These are phyloP conservation scores for Candida qinlingensis DNA, from an alignment of 805 yeast genomes.

Conservation along the genomic window DNA sequence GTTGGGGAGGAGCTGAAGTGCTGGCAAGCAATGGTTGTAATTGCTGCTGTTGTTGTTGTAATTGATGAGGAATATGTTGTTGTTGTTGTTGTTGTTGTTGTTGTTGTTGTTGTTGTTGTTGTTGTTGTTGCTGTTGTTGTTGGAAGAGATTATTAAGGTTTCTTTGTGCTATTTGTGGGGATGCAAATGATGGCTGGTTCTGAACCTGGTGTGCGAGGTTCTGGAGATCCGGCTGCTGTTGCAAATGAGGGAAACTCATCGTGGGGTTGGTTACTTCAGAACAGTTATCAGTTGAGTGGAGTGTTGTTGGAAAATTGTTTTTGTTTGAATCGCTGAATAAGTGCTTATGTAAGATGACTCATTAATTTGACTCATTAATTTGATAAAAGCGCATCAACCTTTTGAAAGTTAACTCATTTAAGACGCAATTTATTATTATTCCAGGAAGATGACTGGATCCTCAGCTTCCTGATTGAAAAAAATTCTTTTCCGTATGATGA, in stretches of 20 bases:
- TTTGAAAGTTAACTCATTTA: no score
- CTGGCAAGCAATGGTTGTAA: constrained; percentile 11
- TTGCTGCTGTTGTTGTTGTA: constrained; percentile 14
- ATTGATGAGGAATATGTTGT: constrained; percentile 10
- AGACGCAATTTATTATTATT: no score
- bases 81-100: background rate
- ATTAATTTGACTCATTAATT: no score
- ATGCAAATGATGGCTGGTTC: background rate
- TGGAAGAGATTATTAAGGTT: constrained; percentile 8
- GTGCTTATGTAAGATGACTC: no score
- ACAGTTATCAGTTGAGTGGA: no score
- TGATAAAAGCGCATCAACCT: no score
- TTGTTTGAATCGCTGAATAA: no score
- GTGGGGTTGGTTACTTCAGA: background rate
- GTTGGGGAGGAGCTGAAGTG: constrained; percentile 15
- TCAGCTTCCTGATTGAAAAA: no score
- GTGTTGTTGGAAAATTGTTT: no score
- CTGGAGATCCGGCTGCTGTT: constrained; percentile 15
- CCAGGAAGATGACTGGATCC: no score
- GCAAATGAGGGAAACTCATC: constrained; percentile 21
- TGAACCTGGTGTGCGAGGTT: constrained; percentile 5
- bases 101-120: constrained; percentile 11
- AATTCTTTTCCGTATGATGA: no score
- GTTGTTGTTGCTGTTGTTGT: constrained; percentile 16
- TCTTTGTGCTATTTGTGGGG: constrained; percentile 5